These are phyloP conservation scores for Trichoderma semiorbis DNA, from an alignment of 2,329 filamentous ascomycete species.

Conservation along the genomic window DNA sequence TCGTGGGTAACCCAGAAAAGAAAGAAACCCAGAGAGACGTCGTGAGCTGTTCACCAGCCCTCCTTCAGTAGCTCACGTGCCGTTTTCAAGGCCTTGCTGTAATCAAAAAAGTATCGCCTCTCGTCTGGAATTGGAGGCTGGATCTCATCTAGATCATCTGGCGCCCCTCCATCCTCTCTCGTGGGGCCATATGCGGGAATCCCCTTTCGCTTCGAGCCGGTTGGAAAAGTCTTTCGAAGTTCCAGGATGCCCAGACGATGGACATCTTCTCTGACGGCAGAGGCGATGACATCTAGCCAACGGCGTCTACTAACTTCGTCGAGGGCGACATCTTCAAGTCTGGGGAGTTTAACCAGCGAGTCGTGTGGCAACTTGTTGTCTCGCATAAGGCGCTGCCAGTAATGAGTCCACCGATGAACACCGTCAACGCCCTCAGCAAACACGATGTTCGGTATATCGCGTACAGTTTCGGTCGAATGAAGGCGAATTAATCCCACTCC, in stretches of 20 bases:
- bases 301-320: not conserved
- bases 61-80: not conserved
- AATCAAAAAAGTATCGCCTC: not conserved
- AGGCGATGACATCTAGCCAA: not conserved
- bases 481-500: conserved; percentile 25
- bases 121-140: conserved; percentile 10
- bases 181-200: not conserved
- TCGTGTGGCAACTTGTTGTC: conserved; percentile 30
- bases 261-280: not conserved
- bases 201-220: not conserved
- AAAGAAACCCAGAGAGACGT: not conserved
- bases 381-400: conserved; percentile 21
- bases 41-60: not conserved
- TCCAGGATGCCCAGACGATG: not conserved
- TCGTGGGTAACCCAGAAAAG: not conserved
- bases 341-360: conserved; percentile 30
- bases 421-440: conserved; percentile 17
- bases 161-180: conserved; percentile 19
- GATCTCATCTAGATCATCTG: conserved; percentile 23
- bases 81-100: not conserved
- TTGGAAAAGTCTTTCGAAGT: not conserved
- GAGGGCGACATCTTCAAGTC: conserved; percentile 22
- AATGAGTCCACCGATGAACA: conserved; percentile 7
- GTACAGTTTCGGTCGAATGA: conserved; percentile 17
- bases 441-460: conserved; percentile 14